A percentile compares a stretch with the other conserved stretches of the same genome.
These are phyloP conservation scores for Penicillium canescens DNA, from an alignment of 495 filamentous ascomycete species.

Conservation along the genomic window DNA sequence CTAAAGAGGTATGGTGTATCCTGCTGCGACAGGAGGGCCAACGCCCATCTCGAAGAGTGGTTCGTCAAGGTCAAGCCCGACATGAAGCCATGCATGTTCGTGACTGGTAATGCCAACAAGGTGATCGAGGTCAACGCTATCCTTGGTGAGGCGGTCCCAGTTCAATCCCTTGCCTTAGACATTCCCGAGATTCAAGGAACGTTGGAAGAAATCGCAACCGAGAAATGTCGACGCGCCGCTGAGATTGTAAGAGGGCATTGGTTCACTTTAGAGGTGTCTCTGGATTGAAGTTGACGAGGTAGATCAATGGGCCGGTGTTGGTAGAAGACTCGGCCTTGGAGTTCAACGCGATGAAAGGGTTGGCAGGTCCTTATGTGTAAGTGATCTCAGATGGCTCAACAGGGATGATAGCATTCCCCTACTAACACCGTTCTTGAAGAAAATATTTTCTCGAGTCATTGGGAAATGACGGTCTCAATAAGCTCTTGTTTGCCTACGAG, in stretches of 20 bases:
- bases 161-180: conserved; percentile 65
- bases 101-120: conserved; percentile 85
- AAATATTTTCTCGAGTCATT: conserved; percentile 84
- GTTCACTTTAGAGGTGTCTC: background rate
- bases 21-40: too few relatives aligned
- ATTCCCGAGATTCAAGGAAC: conserved; percentile 78
- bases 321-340: conserved; percentile 92
- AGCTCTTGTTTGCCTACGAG: conserved; percentile 73
- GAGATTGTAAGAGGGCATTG: conserved; percentile 49
- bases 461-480: conserved; percentile 77
- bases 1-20: too few relatives aligned
- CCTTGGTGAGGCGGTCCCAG: conserved; percentile 60
- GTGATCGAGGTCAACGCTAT: conserved; percentile 76
- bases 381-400: conserved; percentile 19
- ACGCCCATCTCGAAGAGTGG: too few relatives aligned
- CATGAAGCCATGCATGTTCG: conserved; percentile 51
- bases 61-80: background rate
- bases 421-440: conserved; percentile 36
- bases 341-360: conserved; percentile 75
- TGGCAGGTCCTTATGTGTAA: conserved; percentile 91
- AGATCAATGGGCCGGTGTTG: conserved; percentile 81
- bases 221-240: conserved; percentile 74
- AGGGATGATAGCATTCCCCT: background rate
- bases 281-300: background rate
- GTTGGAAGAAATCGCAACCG: conserved; percentile 74